These are phyloP conservation scores for Fraxinus dipetala DNA, from an alignment of 305 asterid genomes.

Conservation along the genomic window DNA sequence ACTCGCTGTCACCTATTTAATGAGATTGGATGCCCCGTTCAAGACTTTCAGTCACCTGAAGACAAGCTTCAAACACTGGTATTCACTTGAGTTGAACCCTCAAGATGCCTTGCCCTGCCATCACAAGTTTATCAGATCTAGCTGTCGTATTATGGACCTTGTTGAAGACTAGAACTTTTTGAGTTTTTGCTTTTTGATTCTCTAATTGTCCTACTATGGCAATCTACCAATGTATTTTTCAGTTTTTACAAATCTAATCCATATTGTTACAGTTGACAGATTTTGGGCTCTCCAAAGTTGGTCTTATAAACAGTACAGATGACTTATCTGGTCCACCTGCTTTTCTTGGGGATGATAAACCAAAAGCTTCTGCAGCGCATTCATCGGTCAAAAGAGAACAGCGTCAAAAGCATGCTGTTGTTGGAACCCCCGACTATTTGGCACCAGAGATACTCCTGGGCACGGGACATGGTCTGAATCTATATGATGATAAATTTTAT, in stretches of 20 bases:
- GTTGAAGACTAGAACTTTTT: background rate
- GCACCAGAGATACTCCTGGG: conserved; percentile 99
- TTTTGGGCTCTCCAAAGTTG: conserved; percentile 98
- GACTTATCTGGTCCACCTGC: conserved; percentile 89
- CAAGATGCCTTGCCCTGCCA: background rate
- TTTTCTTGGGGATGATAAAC: conserved; percentile 66
- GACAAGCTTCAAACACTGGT: background rate
- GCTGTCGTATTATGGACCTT: background rate
- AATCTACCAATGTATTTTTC: background rate
- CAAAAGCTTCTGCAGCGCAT: conserved; percentile 35
- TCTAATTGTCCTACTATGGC: conserved; percentile 6
- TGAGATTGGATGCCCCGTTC: background rate
- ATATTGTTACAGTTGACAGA: conserved; percentile 84
- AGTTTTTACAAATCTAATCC: conserved; percentile 38
- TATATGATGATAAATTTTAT: conserved; percentile 23
- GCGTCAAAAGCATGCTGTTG: conserved; percentile 74
- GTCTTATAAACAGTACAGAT: conserved; percentile 95
- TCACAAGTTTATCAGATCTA: background rate
- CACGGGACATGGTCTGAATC: conserved; percentile 84
- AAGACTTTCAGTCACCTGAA: background rate
- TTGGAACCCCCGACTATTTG: conserved; percentile 98
- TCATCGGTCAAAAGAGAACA: conserved; percentile 65
- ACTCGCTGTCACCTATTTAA: background rate
- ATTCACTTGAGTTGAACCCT: background rate
- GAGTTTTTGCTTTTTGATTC: conserved; percentile 13